Percentiles rank a stretch among this genome's conserved stretches.
Conservation (phyloP, 192 early-diverging fungal genomes). For the Thamnidium elegans region DNA sequence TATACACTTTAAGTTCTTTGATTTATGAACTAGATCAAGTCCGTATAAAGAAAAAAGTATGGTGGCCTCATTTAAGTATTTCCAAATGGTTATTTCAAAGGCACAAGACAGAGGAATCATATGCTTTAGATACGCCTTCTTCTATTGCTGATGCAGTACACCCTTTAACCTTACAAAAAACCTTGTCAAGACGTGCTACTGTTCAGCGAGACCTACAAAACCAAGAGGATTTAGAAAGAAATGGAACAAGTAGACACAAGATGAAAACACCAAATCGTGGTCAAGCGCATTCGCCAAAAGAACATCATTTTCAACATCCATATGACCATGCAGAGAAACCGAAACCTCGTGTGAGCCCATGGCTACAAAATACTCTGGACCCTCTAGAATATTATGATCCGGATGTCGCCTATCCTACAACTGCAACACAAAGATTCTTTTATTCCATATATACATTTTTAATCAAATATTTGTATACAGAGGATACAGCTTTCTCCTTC, state of each 20-base stretch:
- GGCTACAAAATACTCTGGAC: conserved; percentile 15
- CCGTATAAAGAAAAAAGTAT: conserved; percentile 18
- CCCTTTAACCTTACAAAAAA: conserved; percentile 8
- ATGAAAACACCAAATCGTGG: conserved; percentile 2
- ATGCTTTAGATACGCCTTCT: conserved; percentile 14
- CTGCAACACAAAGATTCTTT: conserved; percentile 26
- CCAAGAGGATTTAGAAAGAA: too few species aligned
- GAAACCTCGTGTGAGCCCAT: background rate
- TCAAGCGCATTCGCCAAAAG: background rate
- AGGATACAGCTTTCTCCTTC: conserved; percentile 30
- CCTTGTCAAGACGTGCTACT: conserved; percentile 7
- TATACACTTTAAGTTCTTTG: conserved; percentile 30
- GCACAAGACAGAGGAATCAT: background rate
- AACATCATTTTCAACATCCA: background rate
- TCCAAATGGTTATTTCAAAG: conserved; percentile 9
- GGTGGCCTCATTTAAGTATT: conserved; percentile 22
- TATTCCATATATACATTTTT: conserved; percentile 23
- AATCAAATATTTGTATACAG: conserved; percentile 27
- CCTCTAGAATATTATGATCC: conserved; percentile 30
- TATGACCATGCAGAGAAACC: background rate
- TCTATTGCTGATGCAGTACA: conserved; percentile 9
- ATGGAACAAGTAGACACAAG: background rate
- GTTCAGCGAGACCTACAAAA: background rate
- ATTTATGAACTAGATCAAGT: conserved; percentile 26
- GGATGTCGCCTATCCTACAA: conserved; percentile 28